A percentile compares a stretch with the other conserved stretches of the same genome.
Evolutionary conservation across 208 protist genomes (phyloP).

Genomic region (Trypanosoma lewisi): DNA sequence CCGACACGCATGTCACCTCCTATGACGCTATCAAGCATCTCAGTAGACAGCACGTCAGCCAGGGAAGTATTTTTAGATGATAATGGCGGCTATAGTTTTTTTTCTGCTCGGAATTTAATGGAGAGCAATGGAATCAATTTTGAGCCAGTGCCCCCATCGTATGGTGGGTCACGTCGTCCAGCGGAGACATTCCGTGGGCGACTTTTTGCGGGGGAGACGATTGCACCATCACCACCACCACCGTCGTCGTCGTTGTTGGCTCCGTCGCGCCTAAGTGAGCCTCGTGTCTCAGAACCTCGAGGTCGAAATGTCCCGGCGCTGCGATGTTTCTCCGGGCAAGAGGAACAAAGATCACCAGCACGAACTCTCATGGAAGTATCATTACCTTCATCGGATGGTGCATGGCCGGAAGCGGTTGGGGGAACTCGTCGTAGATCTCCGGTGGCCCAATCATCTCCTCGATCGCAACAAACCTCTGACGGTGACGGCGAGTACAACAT

Average conservation of each 20-base stretch:
- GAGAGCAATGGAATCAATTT: background rate
- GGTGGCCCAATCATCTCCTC: background rate
- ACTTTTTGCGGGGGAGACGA: background rate
- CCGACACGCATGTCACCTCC: background rate
- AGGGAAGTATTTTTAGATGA: background rate
- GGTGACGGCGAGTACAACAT: background rate
- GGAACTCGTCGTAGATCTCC: background rate
- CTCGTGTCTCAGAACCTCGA: background rate
- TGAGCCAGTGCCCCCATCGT: background rate
- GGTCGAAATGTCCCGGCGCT: background rate
- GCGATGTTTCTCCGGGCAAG: background rate
- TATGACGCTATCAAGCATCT: background rate
- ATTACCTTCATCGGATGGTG: background rate
- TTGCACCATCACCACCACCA: background rate
- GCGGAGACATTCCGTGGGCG: constrained; percentile 1
- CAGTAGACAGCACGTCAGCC: background rate
- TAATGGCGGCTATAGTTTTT: background rate
- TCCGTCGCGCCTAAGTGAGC: background rate
- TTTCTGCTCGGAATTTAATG: background rate
- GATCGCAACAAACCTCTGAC: background rate
- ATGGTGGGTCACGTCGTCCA: background rate
- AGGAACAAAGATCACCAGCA: background rate
- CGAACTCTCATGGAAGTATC: background rate
- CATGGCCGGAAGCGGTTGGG: too few relatives aligned
- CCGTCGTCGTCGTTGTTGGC: background rate